Base-by-base conservation (phyloP, 78 protist species). In the Neovahlkampfia damariscottae region DNA sequence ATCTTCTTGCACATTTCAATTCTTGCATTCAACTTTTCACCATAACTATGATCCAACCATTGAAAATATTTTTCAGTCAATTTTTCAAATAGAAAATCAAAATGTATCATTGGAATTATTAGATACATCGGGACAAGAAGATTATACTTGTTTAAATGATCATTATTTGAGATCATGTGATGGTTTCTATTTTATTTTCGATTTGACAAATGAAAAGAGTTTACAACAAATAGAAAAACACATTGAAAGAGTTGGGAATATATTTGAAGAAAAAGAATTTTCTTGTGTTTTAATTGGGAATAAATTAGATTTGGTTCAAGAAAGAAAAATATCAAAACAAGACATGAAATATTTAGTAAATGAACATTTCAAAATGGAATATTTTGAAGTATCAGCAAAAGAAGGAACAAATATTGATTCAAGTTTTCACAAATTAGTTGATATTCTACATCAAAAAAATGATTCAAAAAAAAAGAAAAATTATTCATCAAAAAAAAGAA, bases 61-160 rank as follows among this genome's bases (percentile, higher is more conserved):
- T 10, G 87, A 38, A 5, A 86, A 86, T 59, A 27, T 67, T 8
- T 85, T 59, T 72, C 71, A 50, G 7, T 59, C 71, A 62, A 50
- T 78, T 41, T 29, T 77, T 30, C 5, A 2, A 36, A 69, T 62
- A 39, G 4, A 62, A 38, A 30, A 31, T 40, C 39, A 35, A 8
- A 29, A 37, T 7, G 78, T 73, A 30, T 28, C 41, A 28, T 29
- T 83, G 35, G 90, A 86, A 8, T 71, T 86, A 6, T 41, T 86
- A 5, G 90, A 86, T 73, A 83, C 90, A 3, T 82, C 90, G 19
- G 90, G 90, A 8, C 88, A 86, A 70, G 88, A 84, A 67, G 88
- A 68, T 28, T 88, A 82, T 30, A 80, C 88, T 0, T 82, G 82
- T 31, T 80, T 84, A 70, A 40, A 81, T 6, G 88, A 84, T 79